Base-by-base conservation (phyloP, 2,329 filamentous ascomycete genomes). In the Calycina marina region DNA sequence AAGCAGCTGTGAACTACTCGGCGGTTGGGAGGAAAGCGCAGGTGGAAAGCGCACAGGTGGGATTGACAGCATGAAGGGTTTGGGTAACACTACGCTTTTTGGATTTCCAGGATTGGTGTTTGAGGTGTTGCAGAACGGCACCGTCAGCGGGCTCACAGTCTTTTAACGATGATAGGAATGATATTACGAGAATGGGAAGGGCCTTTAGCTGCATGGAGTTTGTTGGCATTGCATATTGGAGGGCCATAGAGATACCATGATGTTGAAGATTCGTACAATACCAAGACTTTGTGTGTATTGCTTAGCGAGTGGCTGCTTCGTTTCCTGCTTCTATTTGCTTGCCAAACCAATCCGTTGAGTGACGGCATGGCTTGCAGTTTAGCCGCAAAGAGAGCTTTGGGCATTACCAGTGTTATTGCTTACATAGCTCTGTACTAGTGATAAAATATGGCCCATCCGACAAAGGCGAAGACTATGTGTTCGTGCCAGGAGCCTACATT, bases 71-170 rank as follows among this genome's bases (percentile, higher is more conserved):
- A 58, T 68, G 56, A 52, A 63, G 55, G 51, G 76, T 40, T 54
- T 77, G 39, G 72, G 72, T 13, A 79, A 77, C 35, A 93, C 86
- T 11, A 88, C 86, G 40, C 58, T 98, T 16, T 96, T 84, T 59
- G 86, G 88, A 1, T 94, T 94, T 49, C 88, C 90, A 0, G 88
- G 90, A 0, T 60, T 96, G 55, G 73, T 94, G 28, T 96, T 98
- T 59, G 90, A 98, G 58, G 88, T 98, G 16, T 58, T 96, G 55
- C 86, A 82, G 71, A 94, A 93, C 51, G 85, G 82, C 4, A 77
- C 74, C 39, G 81, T 98, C 14, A 92, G 84, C 55, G 80, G 82
- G 15, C 63, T 96, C 53, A 96, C 88, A 6, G 75, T 93, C 14
- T 93, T 86, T 60, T 93, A 36, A 51, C 20, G 3, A n/a, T n/a